Evolutionary conservation across 352 stramenopile species (phyloP), one percentile per base, ranked within the genome.

Genomic region (Phytophthora nicotianae): DNA sequence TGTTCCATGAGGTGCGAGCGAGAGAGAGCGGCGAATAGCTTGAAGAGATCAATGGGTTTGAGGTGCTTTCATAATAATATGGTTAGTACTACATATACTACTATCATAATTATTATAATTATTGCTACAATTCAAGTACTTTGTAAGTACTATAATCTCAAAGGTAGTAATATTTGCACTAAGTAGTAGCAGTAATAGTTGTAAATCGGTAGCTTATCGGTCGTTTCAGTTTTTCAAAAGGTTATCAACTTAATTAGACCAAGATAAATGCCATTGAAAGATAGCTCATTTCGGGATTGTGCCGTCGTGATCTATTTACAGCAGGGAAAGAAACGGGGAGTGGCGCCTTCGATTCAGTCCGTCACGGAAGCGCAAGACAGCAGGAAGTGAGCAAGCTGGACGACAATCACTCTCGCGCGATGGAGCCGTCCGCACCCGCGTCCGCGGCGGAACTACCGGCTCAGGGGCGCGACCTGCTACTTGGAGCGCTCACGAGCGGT

Each of bases 391-490:
- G 23, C 35, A 32, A 56, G 50, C 48, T 50, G 21, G 14, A 57
- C 46, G 32, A 49, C 58, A 49, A 65, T 67, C 65, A 65, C 50
- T 61, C 42, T 46, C 11, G 50, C 24, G 29, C 51, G n/a, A 62
- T 66, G 62, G 67, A 75, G 29, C 20, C 48, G 29, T 58, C 56
- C 10, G 52, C 58, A 40, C n/a, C 48, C 23, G 56, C 37, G 21
- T 47, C 50, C 7, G 21, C 70, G 17, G 50, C 59, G 8, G 74
- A 79, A n/a, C 5, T 37, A 21, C 21, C 45, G 9, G 45, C 13
- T 26, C 72, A 85, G 24, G 72, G 72, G 16, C 72, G 76, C 42
- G 74, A 81, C 20, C 56, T 86, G 62, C 65, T 88, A 41, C 62
- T 83, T 5, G 68, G 65, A 9, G 71, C 70, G 24, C 65, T 88